phyloP scores from a whole-genome alignment of 768 basidiomycete genomes.

The Suillus subluteus region DNA sequence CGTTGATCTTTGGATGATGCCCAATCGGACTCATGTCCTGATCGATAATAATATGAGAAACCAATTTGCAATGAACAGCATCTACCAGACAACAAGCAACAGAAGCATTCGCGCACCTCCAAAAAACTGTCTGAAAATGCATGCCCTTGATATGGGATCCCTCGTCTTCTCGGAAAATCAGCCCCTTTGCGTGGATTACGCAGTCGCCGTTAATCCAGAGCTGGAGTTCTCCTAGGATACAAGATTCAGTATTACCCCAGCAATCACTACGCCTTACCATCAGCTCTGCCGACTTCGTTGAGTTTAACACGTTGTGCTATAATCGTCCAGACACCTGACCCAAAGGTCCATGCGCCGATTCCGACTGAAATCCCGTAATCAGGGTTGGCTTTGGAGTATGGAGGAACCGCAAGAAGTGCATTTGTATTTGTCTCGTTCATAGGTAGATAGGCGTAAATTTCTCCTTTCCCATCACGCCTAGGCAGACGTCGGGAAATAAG shows the following conservation, averaged over 20 bases:
- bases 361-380: slow-evolving; percentile 73
- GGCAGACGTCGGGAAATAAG: neutral
- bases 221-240: slow-evolving; percentile 59
- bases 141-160: slow-evolving; percentile 61
- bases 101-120: slow-evolving; percentile 49
- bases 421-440: slow-evolving; percentile 46
- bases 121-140: slow-evolving; percentile 81
- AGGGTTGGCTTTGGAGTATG: slow-evolving; percentile 49
- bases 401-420: slow-evolving; percentile 50
- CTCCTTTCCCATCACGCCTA: slow-evolving; percentile 57
- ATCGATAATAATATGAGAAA: slow-evolving; percentile 8
- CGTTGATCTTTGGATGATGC: slow-evolving; percentile 61
- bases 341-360: slow-evolving; percentile 61
- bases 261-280: slow-evolving; percentile 47
- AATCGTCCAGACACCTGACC: slow-evolving; percentile 61
- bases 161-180: slow-evolving; percentile 47
- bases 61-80: neutral
- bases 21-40: slow-evolving; percentile 61
- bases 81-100: neutral
- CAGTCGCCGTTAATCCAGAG: slow-evolving; percentile 64
- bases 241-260: neutral
- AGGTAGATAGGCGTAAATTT: slow-evolving; percentile 74
- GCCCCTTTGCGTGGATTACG: slow-evolving; percentile 52
- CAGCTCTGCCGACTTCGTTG: slow-evolving; percentile 59
- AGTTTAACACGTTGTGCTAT: slow-evolving; percentile 71